Evolutionary conservation across 2,329 filamentous ascomycete species (phyloP).

Genomic region (Pseudogymnoascus sp.): DNA sequence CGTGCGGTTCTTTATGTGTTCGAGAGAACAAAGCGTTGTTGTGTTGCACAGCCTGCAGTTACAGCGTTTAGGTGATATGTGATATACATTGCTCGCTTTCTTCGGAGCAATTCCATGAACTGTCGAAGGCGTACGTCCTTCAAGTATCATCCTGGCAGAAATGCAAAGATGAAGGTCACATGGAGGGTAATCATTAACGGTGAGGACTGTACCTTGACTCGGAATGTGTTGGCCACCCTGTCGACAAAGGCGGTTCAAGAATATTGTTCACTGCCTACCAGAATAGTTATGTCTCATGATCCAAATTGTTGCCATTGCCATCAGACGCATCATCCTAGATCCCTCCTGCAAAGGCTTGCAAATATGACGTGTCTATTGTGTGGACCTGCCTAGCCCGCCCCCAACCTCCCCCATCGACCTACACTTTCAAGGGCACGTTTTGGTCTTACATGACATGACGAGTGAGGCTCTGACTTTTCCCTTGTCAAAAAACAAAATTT

Average conservation of each 20-base stretch:
- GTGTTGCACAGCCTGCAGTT: not conserved
- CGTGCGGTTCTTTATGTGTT: not conserved
- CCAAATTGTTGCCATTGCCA: not conserved
- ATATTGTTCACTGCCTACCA: not conserved
- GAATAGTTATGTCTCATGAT: not conserved
- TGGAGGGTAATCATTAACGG: not conserved
- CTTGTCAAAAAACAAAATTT: not conserved
- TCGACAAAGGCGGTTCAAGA: not conserved
- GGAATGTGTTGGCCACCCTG: not conserved
- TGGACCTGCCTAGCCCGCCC: not conserved
- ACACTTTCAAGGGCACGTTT: not conserved
- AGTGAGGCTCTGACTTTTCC: not conserved
- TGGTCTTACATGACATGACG: not conserved
- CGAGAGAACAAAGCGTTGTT: slow-evolving; percentile 2
- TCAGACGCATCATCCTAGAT: not conserved
- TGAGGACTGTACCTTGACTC: not conserved
- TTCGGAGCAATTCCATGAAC: not conserved
- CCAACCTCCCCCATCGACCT: not conserved
- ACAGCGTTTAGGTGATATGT: not conserved
- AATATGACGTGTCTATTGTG: slow-evolving; percentile 6
- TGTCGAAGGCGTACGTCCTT: not conserved
- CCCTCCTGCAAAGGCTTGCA: not conserved
- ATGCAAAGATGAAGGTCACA: not conserved
- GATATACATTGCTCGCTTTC: not conserved
- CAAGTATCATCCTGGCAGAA: not conserved